phyloP scores from a whole-genome alignment of 345 rosid species.

The Hibiscus tridactylites region DNA sequence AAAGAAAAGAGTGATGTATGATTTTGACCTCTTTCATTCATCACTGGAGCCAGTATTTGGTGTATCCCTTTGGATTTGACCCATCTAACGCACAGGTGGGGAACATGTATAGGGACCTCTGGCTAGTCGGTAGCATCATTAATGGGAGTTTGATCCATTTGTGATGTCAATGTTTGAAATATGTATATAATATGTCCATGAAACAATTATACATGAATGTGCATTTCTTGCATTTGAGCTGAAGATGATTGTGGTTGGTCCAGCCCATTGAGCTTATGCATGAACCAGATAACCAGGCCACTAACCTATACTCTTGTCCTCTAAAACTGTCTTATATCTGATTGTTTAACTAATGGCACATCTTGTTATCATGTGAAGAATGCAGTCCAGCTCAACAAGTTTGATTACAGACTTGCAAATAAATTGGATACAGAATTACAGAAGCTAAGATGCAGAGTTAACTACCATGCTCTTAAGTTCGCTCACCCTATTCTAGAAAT shows the following conservation, averaged over 20 bases:
- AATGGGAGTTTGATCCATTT: not conserved
- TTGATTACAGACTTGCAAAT: conserved; percentile 92
- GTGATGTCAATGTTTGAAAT: not conserved
- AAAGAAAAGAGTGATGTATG: not conserved
- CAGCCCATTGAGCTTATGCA: not conserved
- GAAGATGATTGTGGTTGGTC: not conserved
- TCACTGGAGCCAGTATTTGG: not conserved
- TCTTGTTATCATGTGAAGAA: conserved; percentile 25
- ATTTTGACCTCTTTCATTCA: not conserved
- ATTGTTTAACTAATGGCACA: not conserved
- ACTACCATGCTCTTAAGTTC: conserved; percentile 82
- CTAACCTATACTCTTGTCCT: not conserved
- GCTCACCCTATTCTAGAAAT: conserved; percentile 64
- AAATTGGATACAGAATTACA: conserved; percentile 75
- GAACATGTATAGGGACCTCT: not conserved
- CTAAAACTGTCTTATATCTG: not conserved
- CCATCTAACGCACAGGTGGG: not conserved
- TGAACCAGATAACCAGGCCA: not conserved
- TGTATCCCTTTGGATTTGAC: not conserved
- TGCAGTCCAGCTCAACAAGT: conserved; percentile 83
- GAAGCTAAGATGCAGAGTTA: conserved; percentile 92
- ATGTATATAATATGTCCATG: not conserved
- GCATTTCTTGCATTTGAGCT: not conserved
- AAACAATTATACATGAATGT: not conserved
- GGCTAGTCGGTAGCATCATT: not conserved